phyloP scores from a whole-genome alignment of 2,329 filamentous ascomycete genomes.

The Colletotrichum caudatum region DNA sequence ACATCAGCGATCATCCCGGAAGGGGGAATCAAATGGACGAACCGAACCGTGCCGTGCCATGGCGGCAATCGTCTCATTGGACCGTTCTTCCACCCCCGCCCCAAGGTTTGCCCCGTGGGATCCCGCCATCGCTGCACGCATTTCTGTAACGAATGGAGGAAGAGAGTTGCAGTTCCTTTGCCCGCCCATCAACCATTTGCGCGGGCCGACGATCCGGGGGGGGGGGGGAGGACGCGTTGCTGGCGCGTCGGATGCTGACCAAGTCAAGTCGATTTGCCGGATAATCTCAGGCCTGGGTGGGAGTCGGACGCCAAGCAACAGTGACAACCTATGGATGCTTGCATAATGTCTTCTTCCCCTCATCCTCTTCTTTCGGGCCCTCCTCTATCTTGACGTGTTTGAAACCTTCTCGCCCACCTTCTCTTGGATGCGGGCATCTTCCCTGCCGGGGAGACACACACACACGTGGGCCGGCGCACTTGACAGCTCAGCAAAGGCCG shows the following conservation, averaged over 20 bases:
- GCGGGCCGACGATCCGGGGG: neutral
- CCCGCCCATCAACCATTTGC: neutral
- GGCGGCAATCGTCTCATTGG: neutral
- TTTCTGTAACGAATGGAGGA: neutral
- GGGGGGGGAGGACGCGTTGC: neutral
- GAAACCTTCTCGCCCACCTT: no score
- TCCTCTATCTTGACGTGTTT: no score
- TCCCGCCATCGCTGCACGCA: neutral
- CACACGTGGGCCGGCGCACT: neutral
- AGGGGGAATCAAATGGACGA: neutral
- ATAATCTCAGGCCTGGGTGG: neutral
- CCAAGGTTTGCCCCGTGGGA: neutral
- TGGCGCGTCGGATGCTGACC: neutral
- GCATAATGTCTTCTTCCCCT: no score
- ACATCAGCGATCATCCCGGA: no score
- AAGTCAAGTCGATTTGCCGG: neutral
- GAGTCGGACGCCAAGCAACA: no score
- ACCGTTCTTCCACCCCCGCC: no score
- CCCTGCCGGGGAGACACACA: neutral
- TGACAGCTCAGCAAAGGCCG: neutral
- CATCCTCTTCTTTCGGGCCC: no score
- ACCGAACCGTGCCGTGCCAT: neutral
- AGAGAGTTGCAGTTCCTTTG: neutral
- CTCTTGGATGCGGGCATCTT: neutral
- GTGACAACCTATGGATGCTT: neutral